Evolutionary conservation across 1,139 yeast species (phyloP).

Genomic region (Nakaseomyces nivariensis): DNA sequence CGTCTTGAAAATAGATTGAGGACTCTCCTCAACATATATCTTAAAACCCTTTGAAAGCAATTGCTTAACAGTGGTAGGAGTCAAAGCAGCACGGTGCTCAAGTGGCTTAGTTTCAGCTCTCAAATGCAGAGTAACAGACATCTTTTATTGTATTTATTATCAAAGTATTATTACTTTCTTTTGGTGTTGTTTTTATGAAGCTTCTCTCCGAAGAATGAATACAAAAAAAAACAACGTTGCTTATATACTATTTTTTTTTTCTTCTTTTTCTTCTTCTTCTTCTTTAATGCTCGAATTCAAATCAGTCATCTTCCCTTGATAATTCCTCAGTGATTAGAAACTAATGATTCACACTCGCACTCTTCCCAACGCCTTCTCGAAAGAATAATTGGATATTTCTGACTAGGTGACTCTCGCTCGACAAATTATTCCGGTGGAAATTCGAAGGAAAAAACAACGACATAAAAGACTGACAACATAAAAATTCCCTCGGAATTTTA

Average conservation of each 20-base stretch:
- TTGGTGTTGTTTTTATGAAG: not conserved
- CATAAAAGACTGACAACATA: too few species aligned
- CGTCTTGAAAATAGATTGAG: slow-evolving; percentile 68
- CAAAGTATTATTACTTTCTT: not conserved
- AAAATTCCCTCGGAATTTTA: not conserved
- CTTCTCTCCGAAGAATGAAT: too few species aligned
- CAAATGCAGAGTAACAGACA: slow-evolving; percentile 53
- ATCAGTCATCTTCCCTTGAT: too few species aligned
- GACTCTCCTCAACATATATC: slow-evolving; percentile 76
- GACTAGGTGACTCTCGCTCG: too few species aligned
- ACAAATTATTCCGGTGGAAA: not conserved
- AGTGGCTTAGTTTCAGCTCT: slow-evolving; percentile 96
- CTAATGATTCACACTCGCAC: too few species aligned
- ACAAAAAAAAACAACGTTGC: too few species aligned
- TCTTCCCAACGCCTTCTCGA: too few species aligned
- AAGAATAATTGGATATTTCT: too few species aligned
- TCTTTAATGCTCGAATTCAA: too few species aligned
- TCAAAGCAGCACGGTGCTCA: slow-evolving; percentile 94
- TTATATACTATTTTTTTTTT: too few species aligned
- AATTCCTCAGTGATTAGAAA: too few species aligned
- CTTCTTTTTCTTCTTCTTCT: too few species aligned
- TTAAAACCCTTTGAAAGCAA: slow-evolving; percentile 82
- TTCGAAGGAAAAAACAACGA: not conserved
- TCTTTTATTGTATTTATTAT: not conserved
- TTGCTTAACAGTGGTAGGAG: slow-evolving; percentile 82